A percentile compares a stretch with the other conserved stretches of the same genome.
Evolutionary conservation across 495 filamentous ascomycete genomes (phyloP).

Genomic region (Neohortaea acidophila): DNA sequence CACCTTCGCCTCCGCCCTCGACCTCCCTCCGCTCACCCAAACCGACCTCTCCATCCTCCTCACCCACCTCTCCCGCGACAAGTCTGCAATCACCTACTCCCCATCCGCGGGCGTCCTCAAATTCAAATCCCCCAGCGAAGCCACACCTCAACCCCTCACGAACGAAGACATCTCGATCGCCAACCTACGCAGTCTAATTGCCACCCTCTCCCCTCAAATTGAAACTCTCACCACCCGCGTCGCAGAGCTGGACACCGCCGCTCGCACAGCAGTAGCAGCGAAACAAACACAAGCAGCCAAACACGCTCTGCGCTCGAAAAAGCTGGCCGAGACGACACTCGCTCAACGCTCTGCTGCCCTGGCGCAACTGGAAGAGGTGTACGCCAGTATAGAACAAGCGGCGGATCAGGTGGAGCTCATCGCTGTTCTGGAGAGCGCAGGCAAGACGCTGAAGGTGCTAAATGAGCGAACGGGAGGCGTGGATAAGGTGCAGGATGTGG

Average conservation of each 20-base stretch:
- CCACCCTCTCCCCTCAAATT: conserved; percentile 33
- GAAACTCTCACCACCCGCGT: conserved; percentile 32
- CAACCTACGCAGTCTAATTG: conserved; percentile 37
- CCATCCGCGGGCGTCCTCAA: conserved; percentile 44
- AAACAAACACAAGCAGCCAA: conserved; percentile 63
- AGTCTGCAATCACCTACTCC: conserved; percentile 18
- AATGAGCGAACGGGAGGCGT: conserved; percentile 61
- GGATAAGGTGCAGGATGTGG: conserved; percentile 24
- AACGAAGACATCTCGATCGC: conserved; percentile 68
- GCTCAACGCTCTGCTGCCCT: conserved; percentile 52
- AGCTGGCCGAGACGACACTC: conserved; percentile 57
- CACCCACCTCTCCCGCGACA: conserved; percentile 24
- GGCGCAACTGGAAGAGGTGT: conserved; percentile 68
- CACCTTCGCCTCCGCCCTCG: conserved; percentile 12
- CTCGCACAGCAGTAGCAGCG: conserved; percentile 48
- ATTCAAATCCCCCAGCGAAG: conserved; percentile 39
- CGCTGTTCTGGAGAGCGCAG: conserved; percentile 62
- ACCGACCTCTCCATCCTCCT: conserved; percentile 22
- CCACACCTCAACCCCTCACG: conserved; percentile 40
- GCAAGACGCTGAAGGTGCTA: conserved; percentile 52
- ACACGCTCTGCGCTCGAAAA: conserved; percentile 66
- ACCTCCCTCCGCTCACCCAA: conserved; percentile 5
- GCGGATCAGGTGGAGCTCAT: conserved; percentile 67
- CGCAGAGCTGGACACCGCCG: conserved; percentile 34
- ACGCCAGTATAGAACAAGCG: conserved; percentile 67